Evolutionary conservation across 768 basidiomycete species (phyloP).

Genomic region (Boletus edulis): DNA sequence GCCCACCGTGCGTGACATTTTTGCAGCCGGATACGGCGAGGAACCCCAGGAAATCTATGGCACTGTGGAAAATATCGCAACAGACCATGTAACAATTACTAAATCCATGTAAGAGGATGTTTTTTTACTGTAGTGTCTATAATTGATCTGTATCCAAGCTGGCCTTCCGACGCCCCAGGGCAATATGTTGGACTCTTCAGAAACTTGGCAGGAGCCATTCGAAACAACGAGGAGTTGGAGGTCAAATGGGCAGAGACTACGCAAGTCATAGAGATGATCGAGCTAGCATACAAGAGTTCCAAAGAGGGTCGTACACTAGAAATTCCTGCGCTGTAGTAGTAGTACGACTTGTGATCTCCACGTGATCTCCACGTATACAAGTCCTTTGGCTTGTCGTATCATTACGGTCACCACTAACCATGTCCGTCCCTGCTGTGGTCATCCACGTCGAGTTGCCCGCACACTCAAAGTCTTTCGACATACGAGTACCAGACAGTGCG

Average conservation of each 20-base stretch:
- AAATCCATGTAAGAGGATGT: constrained; percentile 33
- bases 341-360: background rate
- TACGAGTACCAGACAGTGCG: constrained; percentile 46
- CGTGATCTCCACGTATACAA: constrained; percentile 34
- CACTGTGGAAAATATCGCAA: constrained; percentile 51
- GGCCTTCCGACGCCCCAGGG: constrained; percentile 61
- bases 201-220: constrained; percentile 63
- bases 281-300: constrained; percentile 67
- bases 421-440: constrained; percentile 30
- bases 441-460: constrained; percentile 76
- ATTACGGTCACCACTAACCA: constrained; percentile 4
- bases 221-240: constrained; percentile 47
- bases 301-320: constrained; percentile 42
- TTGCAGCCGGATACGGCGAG: constrained; percentile 49
- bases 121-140: constrained; percentile 18
- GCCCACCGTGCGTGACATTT: constrained; percentile 43
- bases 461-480: constrained; percentile 61
- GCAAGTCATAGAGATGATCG: constrained; percentile 72
- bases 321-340: background rate
- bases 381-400: background rate
- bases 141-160: constrained; percentile 39
- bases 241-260: constrained; percentile 77
- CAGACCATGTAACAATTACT: constrained; percentile 38
- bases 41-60: constrained; percentile 68
- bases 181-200: constrained; percentile 60